A percentile compares a stretch with the other conserved stretches of the same genome.
Conservation (phyloP, 352 stramenopile species). For the Detonula confervacea region DNA sequence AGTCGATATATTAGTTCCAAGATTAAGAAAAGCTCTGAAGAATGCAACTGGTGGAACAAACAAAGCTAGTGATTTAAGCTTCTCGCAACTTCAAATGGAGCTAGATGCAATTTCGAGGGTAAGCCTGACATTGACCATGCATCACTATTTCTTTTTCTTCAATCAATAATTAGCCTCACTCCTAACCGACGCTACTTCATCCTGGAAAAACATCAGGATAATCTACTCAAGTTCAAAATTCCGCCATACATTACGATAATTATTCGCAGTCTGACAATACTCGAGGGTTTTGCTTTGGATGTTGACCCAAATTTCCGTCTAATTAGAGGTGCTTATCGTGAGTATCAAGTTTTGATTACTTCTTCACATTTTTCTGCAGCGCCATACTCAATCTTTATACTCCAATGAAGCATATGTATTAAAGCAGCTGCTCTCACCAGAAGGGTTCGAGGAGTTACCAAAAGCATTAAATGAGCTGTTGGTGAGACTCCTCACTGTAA, state of each 20-base stretch:
- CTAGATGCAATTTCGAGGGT: constrained; percentile 75
- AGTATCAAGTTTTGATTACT: too few relatives aligned
- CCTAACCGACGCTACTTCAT: too few relatives aligned
- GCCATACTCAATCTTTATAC: too few relatives aligned
- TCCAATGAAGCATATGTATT: constrained; percentile 85
- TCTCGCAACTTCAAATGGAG: constrained; percentile 77
- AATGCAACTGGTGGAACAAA: constrained; percentile 80
- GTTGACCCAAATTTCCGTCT: constrained; percentile 87
- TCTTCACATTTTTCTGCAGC: too few relatives aligned
- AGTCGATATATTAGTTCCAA: constrained; percentile 76
- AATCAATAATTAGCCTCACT: too few relatives aligned
- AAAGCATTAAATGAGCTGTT: constrained; percentile 71
- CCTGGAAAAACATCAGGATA: too few relatives aligned
- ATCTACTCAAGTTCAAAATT: constrained; percentile 77
- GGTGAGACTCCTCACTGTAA: constrained; percentile 72
- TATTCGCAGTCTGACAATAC: constrained; percentile 87
- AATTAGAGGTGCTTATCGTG: constrained; percentile 85
- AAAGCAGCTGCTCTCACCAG: constrained; percentile 67
- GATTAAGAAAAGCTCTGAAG: constrained; percentile 71
- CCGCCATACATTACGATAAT: constrained; percentile 85
- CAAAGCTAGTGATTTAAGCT: constrained; percentile 81
- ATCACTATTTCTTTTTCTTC: too few relatives aligned
- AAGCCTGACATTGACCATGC: background rate
- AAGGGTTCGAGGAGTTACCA: constrained; percentile 60
- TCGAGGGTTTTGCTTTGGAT: constrained; percentile 86